Base-by-base conservation (phyloP, 768 basidiomycete genomes). In the Russula dissimulans region DNA sequence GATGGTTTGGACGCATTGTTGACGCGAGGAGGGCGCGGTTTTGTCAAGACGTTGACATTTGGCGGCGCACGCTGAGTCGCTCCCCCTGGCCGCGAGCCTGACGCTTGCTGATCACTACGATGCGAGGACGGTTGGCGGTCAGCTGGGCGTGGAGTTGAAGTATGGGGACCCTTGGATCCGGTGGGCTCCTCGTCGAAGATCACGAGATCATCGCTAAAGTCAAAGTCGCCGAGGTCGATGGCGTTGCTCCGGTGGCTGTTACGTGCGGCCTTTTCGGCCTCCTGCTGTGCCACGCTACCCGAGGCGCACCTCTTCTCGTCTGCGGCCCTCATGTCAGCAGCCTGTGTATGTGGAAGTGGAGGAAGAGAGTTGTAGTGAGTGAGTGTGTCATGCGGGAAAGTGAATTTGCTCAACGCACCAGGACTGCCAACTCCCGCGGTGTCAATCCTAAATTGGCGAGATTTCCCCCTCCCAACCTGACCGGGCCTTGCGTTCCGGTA, bases 291-390 rank as follows among this genome's bases (percentile, higher is more conserved):
- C 14, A 74, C 50, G 10, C 74, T 72, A 1, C 84, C 86, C 10
- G 80, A 84, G 2, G 78, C 88, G 64, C 95, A 97, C 0, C 79
- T 71, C 67, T 85, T 85, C 66, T 88, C 86, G 67, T 97, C 93
- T 11, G 75, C 73, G 12, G 77, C 75, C 63, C 95, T 76, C 57
- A 87, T 79, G 68, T 95, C 92, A 0, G 95, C 95, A 51, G 95
- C 95, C 93, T 97, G 67, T 12, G 52, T 26, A 2, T 26, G 22
- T 26, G 22, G 22, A 26, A 2, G 22, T 26, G 22, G 22, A 26
- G 22, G 22, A 26, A 26, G 22, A 26, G 22, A 26, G 22, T 26
- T 26, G 22, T 45, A n/a, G 34, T 12, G 44, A 49, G 29, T 54
- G 14, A 18, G 3, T 34, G n/a, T 12, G 29, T 43, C 42, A 9